phyloP scores from a whole-genome alignment of 129 eudicot species.

The Kitagawia praeruptora region DNA sequence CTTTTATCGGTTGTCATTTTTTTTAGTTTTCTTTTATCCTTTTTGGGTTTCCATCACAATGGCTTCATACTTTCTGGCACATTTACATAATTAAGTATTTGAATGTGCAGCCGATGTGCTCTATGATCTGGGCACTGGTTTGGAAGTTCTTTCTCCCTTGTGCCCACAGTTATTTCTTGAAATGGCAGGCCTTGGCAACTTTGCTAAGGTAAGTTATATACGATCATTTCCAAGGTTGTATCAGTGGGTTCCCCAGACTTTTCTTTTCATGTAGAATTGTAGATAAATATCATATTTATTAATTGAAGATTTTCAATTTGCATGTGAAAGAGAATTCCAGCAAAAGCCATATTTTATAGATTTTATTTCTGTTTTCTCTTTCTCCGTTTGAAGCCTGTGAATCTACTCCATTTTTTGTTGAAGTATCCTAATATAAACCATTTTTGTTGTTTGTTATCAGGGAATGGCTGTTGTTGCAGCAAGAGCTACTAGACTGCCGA shows the following conservation, averaged over 20 bases:
- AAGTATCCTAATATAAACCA: not conserved
- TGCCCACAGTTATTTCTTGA: constrained; percentile 92
- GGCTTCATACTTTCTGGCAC: not conserved
- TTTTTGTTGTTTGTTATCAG: constrained; percentile 23
- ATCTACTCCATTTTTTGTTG: not conserved
- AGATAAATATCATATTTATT: not conserved
- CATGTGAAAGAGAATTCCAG: not conserved
- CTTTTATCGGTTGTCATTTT: not conserved
- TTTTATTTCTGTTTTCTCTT: not conserved
- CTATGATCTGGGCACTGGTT: constrained; percentile 85
- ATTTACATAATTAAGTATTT: not conserved
- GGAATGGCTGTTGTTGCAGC: constrained; percentile 99
- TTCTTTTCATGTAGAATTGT: not conserved
- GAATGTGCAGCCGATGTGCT: constrained; percentile 75
- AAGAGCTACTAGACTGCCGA: constrained; percentile 94
- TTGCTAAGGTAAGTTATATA: constrained; percentile 59
- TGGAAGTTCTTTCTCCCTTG: constrained; percentile 81
- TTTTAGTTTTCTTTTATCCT: not conserved
- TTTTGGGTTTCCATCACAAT: not conserved
- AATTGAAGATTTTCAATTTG: not conserved
- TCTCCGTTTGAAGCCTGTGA: not conserved
- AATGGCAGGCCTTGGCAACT: constrained; percentile 95
- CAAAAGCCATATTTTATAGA: not conserved
- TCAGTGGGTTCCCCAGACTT: not conserved
- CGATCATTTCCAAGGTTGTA: not conserved